Evolutionary conservation across 2,329 filamentous ascomycete species (phyloP).

Genomic region (Zymoseptoria crescenta): DNA sequence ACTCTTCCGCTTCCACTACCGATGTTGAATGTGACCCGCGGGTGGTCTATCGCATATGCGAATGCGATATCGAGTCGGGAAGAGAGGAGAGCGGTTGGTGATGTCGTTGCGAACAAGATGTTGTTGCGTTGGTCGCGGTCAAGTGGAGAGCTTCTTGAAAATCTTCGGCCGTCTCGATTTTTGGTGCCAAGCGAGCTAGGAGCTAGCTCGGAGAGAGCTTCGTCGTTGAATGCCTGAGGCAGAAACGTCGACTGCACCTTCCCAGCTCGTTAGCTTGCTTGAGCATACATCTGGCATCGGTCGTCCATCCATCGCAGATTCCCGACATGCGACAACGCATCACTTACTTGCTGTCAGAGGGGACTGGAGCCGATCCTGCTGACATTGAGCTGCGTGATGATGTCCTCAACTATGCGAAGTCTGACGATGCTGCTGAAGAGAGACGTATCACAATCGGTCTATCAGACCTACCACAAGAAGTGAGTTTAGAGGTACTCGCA

Average conservation of each 20-base stretch:
- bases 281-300: too few species aligned
- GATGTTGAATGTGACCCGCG: not conserved
- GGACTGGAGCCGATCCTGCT: slow-evolving; percentile 56
- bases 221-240: not conserved
- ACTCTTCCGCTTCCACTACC: slow-evolving; percentile 1
- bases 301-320: too few species aligned
- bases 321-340: slow-evolving; percentile 63
- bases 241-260: not conserved
- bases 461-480: slow-evolving; percentile 64
- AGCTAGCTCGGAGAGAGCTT: not conserved
- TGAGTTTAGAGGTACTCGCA: slow-evolving; percentile 24
- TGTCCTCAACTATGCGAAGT: slow-evolving; percentile 48
- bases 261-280: too few species aligned
- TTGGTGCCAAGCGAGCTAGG: not conserved
- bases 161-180: not conserved
- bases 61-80: not conserved
- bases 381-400: slow-evolving; percentile 51
- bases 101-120: not conserved
- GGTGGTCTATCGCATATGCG: not conserved
- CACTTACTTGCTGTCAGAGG: slow-evolving; percentile 62
- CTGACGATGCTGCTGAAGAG: slow-evolving; percentile 62
- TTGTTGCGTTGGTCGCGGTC: not conserved
- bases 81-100: not conserved
- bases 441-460: slow-evolving; percentile 68
- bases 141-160: not conserved